Base-by-base conservation (phyloP, 1,284 basidiomycete genomes). In the Apiotrichum gracile region DNA sequence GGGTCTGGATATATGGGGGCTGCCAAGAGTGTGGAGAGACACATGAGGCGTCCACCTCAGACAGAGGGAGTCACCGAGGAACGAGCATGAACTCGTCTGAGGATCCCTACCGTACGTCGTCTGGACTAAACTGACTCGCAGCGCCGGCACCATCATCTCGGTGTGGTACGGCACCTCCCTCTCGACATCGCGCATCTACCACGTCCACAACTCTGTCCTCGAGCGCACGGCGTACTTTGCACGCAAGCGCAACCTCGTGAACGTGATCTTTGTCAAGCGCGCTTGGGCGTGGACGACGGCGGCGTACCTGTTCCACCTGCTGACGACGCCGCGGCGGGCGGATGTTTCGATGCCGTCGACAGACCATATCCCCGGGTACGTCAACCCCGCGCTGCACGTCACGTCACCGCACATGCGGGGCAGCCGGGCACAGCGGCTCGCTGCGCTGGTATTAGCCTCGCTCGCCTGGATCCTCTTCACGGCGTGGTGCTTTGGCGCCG, bases 401-500 rank as follows among this genome's bases (percentile, higher is more conserved):
- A 79, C 80, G 59, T 80, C 82, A 2, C 67, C 76, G 5, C 27
- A 39, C 19, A 13, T 19, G 25, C 40, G 50, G 8, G 22, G n/a
- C 62, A 78, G 79, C 25, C 78, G 79, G 3, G 56, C 55, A 10
- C 65, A 76, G 44, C 76, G 83, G 37, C 57, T 86, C 5, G 58
- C 75, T 33, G 81, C 85, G 49, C 91, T 82, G 78, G 57, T 78
- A n/a, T 66, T 81, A 22, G 85, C 83, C 47, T 88, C 87, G 8
- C 67, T 74, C 21, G 77, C 82, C 41, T 94, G 89, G 90, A 72
- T 85, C 42, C 70, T 80, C 12, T 91, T 91, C 77, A 85, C 89
- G 3, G 79, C 79, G 50, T 96, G 91, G 91, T 94, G 93, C 79
- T 92, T 96, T 64, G 92, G 93, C 0, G 88, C 91, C 4, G 80